Base-by-base conservation (phyloP, 768 basidiomycete species). In the Suillus decipiens region DNA sequence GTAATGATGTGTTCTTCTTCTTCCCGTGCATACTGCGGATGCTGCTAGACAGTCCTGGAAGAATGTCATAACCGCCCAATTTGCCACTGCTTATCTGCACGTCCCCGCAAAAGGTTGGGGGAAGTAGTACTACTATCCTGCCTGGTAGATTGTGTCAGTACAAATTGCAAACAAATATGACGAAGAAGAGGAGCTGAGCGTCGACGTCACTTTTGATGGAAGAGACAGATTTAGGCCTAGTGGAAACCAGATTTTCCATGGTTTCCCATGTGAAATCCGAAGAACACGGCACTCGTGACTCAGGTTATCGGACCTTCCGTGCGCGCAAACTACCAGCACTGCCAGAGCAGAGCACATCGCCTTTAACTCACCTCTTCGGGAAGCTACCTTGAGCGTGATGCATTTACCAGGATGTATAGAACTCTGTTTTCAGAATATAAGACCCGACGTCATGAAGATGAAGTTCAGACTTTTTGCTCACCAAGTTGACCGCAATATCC, bases 21-120 rank as follows among this genome's bases (percentile, higher is more conserved):
- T 60, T 48, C 33, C 47, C 45, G 10, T 62, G 79, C 39, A 79
- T 71, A 14, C 74, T 72, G 60, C 73, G 74, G 66, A 77, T 72
- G 14, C 48, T 64, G 10, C 65, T 59, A 14, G 72, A 59, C 22
- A 81, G 65, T 1, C 67, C 73, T n/a, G 79, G 78, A 34, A 81
- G 68, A 54, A 81, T 68, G 28, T 71, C 64, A 39, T 77, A 60
- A 19, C 72, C 67, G 1, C 78, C 79, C 48, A 72, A 76, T 51
- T 68, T 68, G 24, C 76, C 75, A 59, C 69, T 69, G 24, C 11
- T 28, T 15, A 78, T 70, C 39, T 76, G 76, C 28, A 80, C 69
- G 4, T 77, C 72, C 17, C 80, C 80, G 36, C 74, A 73, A 67
- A 75, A 81, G 12, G 72, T 75, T 39, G 67, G 68, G 15, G 79